phyloP scores from a whole-genome alignment of 768 basidiomycete genomes.

The Boletus coccyginus region DNA sequence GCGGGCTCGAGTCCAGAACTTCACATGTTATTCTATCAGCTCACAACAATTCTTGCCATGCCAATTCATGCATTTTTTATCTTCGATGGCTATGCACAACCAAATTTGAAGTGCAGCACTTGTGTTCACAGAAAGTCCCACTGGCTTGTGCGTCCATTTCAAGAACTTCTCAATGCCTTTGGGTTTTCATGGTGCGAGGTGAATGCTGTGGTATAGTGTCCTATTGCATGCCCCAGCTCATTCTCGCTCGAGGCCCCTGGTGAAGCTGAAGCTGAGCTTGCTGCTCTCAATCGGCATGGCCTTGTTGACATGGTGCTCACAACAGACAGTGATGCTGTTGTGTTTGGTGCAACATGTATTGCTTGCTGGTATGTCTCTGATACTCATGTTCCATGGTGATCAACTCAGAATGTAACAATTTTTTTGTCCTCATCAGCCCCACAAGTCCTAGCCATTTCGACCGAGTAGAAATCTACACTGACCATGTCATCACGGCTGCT shows the following conservation, averaged over 20 bases:
- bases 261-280: background rate
- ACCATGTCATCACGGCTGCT: background rate
- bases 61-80: background rate
- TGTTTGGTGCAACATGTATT: background rate
- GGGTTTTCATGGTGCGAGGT: too few relatives aligned
- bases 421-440: too few relatives aligned
- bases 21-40: background rate
- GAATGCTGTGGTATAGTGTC: too few relatives aligned
- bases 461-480: too few relatives aligned
- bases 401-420: background rate
- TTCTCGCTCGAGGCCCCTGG: background rate
- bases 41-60: background rate
- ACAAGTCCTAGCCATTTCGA: too few relatives aligned
- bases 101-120: background rate
- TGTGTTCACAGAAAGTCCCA: too few relatives aligned
- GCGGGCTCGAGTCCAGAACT: background rate
- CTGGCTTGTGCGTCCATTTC: too few relatives aligned
- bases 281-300: background rate
- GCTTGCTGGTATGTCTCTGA: background rate
- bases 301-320: background rate
- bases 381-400: background rate
- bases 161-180: too few relatives aligned
- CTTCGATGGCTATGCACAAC: background rate
- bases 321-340: background rate
- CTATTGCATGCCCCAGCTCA: too few relatives aligned